Evolutionary conservation across 352 stramenopile species (phyloP), one percentile per base, ranked within the genome.

Genomic region (Peronospora tabacina): DNA sequence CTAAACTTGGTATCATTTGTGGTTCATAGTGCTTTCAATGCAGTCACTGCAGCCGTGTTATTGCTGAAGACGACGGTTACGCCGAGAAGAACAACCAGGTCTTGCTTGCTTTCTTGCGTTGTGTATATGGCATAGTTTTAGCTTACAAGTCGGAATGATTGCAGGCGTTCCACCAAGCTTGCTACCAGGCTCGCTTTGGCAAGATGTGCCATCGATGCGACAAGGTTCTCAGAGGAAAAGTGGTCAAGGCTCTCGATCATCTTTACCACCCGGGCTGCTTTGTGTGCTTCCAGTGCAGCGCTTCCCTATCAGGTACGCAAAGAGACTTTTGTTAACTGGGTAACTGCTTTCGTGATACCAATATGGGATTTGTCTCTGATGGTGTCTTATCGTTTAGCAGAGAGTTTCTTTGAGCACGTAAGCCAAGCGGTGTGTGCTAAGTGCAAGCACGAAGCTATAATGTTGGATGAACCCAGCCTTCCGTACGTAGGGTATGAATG

Each of bases 201-300:
- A 91, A 91, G 58, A 81, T 77, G 36, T 91, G 80, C 53, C 82
- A 80, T 36, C 75, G 80, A 8, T 91, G 80, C 64, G 67, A 71
- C 22, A 77, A 87, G 71, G 65, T 82, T 34, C 66, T 91, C 33
- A 88, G 87, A 48, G 80, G 80, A 61, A 91, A 91, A 61, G 80
- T 89, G 22, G 78, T 91, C 41, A 91, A 91, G 55, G 80, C 80
- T 10, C 57, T 91, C 16, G 77, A 91, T 56, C 84, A 78, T 34
- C 61, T 91, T n/a, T 91, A 89, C 57, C 80, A 91, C 52, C 80
- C 80, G 12, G 76, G 78, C 49, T 91, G 80, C 47, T 91, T 91
- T 47, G 75, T 91, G 10, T 91, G 80, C 61, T 87, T 66, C 45
- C 61, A 80, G 46, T 91, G 80, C 55, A 88, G 63, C 33, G 58